Conservation (phyloP, 169 alveolate species). For the Cryptosporidium ryanae region DNA sequence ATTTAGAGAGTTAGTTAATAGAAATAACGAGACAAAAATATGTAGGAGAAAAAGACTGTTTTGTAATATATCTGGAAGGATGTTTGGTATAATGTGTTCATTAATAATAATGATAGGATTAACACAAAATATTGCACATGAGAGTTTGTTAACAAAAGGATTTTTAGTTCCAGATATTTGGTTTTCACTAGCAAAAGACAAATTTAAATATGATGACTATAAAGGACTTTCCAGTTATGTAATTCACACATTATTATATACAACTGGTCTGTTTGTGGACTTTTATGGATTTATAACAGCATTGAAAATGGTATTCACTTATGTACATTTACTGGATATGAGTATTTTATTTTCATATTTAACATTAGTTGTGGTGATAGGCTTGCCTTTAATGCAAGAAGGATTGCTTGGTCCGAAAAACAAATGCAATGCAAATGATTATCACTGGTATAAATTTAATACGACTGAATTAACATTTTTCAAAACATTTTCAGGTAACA, state of each 20-base stretch:
- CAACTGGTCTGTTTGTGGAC: slow-evolving; percentile 56
- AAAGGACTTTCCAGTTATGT: slow-evolving; percentile 41
- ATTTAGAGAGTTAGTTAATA: neutral
- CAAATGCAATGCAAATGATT: slow-evolving; percentile 65
- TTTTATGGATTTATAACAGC: slow-evolving; percentile 63
- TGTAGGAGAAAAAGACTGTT: slow-evolving; percentile 6
- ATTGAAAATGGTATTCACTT: slow-evolving; percentile 41
- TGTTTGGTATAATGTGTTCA: slow-evolving; percentile 43
- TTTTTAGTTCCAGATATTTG: slow-evolving; percentile 69
- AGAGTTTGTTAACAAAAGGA: slow-evolving; percentile 69
- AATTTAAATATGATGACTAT: slow-evolving; percentile 65
- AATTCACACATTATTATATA: slow-evolving; percentile 32
- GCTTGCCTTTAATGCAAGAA: slow-evolving; percentile 68
- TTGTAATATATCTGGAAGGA: slow-evolving; percentile 31
- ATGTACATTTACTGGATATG: slow-evolving; percentile 34
- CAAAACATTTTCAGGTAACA: slow-evolving; percentile 35
- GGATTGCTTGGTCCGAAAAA: slow-evolving; percentile 66
- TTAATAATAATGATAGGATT: slow-evolving; percentile 48
- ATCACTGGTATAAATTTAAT: slow-evolving; percentile 68
- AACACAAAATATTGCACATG: slow-evolving; percentile 71
- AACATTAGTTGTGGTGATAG: slow-evolving; percentile 25
- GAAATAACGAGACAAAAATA: neutral
- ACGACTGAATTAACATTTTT: slow-evolving; percentile 34
- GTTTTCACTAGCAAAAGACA: slow-evolving; percentile 69
- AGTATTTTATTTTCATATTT: slow-evolving; percentile 20